phyloP scores from a whole-genome alignment of 2,329 filamentous ascomycete genomes.

The Colletotrichum sp. region DNA sequence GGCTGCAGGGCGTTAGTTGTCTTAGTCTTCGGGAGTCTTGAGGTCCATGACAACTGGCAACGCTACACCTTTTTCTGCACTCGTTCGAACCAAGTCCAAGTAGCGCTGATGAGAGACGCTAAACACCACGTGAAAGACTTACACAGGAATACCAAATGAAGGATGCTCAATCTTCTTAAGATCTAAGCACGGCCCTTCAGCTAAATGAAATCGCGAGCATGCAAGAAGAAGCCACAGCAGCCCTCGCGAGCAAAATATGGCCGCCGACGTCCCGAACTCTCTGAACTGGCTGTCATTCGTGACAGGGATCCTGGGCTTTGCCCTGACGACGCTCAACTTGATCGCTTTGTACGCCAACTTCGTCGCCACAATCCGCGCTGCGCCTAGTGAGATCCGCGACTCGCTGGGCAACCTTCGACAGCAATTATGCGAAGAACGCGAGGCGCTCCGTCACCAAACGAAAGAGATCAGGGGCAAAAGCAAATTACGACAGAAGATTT shows the following conservation, averaged over 20 bases:
- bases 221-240: background rate
- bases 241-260: background rate
- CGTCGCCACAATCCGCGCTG: constrained; percentile 5
- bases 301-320: constrained; percentile 16
- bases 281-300: constrained; percentile 19
- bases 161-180: background rate
- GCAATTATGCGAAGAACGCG: constrained; percentile 14
- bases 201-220: background rate
- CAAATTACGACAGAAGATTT: background rate
- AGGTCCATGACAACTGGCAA: constrained; percentile 16
- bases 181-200: background rate
- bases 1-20: background rate
- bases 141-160: background rate
- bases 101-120: constrained; percentile 3
- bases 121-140: background rate
- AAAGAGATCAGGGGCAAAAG: constrained; percentile 1
- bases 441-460: constrained; percentile 13
- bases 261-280: constrained; percentile 10
- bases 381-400: constrained; percentile 6
- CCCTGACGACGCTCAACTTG: constrained; percentile 12
- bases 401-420: constrained; percentile 13
- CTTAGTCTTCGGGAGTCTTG: background rate
- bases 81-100: background rate
- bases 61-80: background rate
- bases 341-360: constrained; percentile 16